Evolutionary conservation across 2,329 filamentous ascomycete genomes (phyloP).

Genomic region (Penicillium occitanis): DNA sequence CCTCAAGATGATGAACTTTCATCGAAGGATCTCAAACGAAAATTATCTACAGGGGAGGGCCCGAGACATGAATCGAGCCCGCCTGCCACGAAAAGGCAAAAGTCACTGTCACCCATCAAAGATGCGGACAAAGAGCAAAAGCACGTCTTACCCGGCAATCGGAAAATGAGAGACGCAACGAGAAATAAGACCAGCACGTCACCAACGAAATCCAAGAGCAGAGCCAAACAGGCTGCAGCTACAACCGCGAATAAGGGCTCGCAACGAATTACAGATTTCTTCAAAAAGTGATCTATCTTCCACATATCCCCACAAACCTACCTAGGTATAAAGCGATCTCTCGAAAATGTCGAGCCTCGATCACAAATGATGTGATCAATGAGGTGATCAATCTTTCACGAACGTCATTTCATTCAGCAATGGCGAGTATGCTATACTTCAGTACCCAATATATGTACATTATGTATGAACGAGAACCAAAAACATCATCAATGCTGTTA

Average conservation of each 20-base stretch:
- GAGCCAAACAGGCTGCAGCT: conserved; percentile 36
- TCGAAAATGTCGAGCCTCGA: background rate
- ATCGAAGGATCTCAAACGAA: conserved; percentile 49
- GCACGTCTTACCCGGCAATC: conserved; percentile 40
- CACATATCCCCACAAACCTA: background rate
- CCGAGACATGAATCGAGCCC: conserved; percentile 15
- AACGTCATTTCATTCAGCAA: conserved; percentile 4
- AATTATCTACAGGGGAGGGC: conserved; percentile 38
- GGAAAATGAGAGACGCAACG: conserved; percentile 59
- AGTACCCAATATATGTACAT: background rate
- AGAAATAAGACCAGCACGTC: conserved; percentile 47
- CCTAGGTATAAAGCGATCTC: background rate
- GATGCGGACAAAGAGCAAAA: conserved; percentile 23
- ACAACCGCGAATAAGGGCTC: conserved; percentile 46
- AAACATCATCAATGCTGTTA: background rate
- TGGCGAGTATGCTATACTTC: background rate
- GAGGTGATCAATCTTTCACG: background rate
- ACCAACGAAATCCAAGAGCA: conserved; percentile 5
- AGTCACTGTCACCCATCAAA: conserved; percentile 25
- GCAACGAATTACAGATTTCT: conserved; percentile 54
- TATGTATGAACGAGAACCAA: background rate
- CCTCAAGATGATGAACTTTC: conserved; percentile 29
- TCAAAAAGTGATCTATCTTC: conserved; percentile 37
- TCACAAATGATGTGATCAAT: background rate
- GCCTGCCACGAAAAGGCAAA: conserved; percentile 26